Base-by-base conservation (phyloP, 768 basidiomycete genomes). In the Austroboletus eburneus region DNA sequence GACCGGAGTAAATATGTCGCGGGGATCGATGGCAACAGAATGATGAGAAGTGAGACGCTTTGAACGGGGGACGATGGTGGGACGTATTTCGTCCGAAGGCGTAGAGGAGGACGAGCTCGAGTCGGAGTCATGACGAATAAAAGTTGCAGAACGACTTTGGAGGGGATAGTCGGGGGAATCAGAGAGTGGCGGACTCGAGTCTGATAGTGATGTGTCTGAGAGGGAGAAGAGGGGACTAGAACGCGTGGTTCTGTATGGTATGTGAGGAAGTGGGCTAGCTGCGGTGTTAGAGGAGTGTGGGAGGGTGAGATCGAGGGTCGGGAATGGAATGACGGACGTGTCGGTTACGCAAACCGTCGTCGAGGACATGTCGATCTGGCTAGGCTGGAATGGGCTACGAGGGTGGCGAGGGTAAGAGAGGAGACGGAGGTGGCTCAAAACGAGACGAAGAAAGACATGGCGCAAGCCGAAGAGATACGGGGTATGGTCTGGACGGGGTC, bases 221-320 rank as follows among this genome's bases (percentile, higher is more conserved):
- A 46, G 45, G 17, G 54, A 29, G 13, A 49, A 35, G 5, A 23
- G 35, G 17, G 48, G 40, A 20, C 6, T 52, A 38, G 54, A 42
- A 39, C 42, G 51, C 38, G 57, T 58, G 29, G 58, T 62, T 39
- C 83, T 70, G 43, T 82, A 76, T 30, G 86, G 81, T 43, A 86
- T 72, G 42, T 76, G 69, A 14, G 84, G 83, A n/a, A 85, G 75
- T 45, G 83, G 76, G 8, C 69, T 69, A 3, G 78, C 74, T 25
- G 85, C 80, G 24, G 72, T 64, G 63, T 82, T 86, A 34, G 78
- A 67, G 48, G 68, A 61, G 39, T 67, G 68, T 39, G 58, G 57
- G 45, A 62, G 58, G 49, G 46, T 42, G 35, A 52, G 56, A 40
- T 23, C 58, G 43, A 62, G 46, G 20, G 33, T 56, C 34, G 56